These are phyloP conservation scores for Lagenaria siceraria DNA, from an alignment of 306 rosid species.

Conservation along the genomic window DNA sequence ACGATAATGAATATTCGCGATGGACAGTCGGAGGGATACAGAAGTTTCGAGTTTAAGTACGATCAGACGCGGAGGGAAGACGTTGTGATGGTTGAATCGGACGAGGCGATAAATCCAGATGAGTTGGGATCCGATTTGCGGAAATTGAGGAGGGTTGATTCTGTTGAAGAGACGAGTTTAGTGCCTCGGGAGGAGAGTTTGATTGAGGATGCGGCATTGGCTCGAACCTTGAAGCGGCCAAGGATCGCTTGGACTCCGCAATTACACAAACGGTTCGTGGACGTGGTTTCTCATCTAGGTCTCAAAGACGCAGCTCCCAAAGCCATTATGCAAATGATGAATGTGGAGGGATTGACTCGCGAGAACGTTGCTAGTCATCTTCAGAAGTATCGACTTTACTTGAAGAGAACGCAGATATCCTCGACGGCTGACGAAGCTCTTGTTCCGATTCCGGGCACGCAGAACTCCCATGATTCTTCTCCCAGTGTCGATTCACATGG, in stretches of 20 bases:
- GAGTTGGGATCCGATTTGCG: conserved; percentile 46
- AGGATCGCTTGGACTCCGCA: conserved; percentile 91
- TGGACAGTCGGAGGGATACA: conserved; percentile 25
- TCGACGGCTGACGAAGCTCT: conserved; percentile 63
- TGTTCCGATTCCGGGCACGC: conserved; percentile 63
- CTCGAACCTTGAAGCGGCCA: conserved; percentile 47
- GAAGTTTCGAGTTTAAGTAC: conserved; percentile 20
- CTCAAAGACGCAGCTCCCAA: conserved; percentile 88
- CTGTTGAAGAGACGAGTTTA: conserved; percentile 43
- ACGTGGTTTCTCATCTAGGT: conserved; percentile 80
- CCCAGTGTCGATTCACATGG: conserved; percentile 23
- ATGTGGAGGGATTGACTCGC: conserved; percentile 85
- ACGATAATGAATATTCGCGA: conserved; percentile 55
- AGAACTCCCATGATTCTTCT: conserved; percentile 42
- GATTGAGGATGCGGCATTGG: conserved; percentile 27
- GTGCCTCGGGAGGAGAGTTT: conserved; percentile 27
- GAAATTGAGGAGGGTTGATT: conserved; percentile 45
- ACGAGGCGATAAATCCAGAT: conserved; percentile 30
- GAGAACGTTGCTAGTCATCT: conserved; percentile 94
- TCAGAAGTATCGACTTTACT: conserved; percentile 81
- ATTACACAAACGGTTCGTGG: conserved; percentile 85
- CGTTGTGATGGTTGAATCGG: conserved; percentile 32
- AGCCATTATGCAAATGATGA: conserved; percentile 90
- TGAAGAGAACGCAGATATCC: conserved; percentile 76
- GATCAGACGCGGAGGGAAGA: conserved; percentile 3